phyloP scores from a whole-genome alignment of 1,284 basidiomycete genomes.

The Ganoderma lingzhi region DNA sequence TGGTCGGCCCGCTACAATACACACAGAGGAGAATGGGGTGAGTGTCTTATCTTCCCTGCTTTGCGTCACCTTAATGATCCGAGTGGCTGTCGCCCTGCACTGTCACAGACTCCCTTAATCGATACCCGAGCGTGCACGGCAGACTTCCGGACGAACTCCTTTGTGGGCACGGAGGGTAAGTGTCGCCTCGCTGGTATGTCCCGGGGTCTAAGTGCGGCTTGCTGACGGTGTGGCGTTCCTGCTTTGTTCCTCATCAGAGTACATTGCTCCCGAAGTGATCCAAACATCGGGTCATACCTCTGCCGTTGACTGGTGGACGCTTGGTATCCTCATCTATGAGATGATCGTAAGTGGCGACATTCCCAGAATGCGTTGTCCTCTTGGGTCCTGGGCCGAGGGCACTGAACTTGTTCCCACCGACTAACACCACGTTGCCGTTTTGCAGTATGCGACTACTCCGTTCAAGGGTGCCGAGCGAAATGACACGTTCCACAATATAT shows the following conservation, averaged over 20 bases:
- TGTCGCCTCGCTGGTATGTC: slow-evolving; percentile 25
- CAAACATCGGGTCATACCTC: slow-evolving; percentile 97
- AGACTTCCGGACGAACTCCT: slow-evolving; percentile 98
- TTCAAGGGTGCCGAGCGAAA: slow-evolving; percentile 97
- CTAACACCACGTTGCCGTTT: slow-evolving; percentile 25
- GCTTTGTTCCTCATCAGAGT: slow-evolving; percentile 65
- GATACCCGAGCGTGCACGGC: slow-evolving; percentile 98
- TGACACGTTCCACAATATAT: slow-evolving; percentile 97
- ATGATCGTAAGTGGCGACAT: slow-evolving; percentile 88
- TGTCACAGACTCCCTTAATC: slow-evolving; percentile 80
- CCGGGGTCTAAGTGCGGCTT: slow-evolving; percentile 28
- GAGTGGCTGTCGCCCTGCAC: slow-evolving; percentile 25
- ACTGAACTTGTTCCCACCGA: slow-evolving; percentile 21
- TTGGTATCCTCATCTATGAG: slow-evolving; percentile 98
- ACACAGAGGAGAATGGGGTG: slow-evolving; percentile 91
- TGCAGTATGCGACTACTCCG: slow-evolving; percentile 94
- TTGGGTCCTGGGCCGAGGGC: slow-evolving; percentile 20
- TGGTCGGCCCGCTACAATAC: slow-evolving; percentile 90
- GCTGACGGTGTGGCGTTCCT: slow-evolving; percentile 30
- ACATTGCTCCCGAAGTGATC: slow-evolving; percentile 99
- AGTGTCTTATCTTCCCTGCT: slow-evolving; percentile 33
- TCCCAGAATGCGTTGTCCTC: background rate
- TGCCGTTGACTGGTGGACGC: slow-evolving; percentile 99
- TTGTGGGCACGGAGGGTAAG: slow-evolving; percentile 96
- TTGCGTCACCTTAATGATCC: slow-evolving; percentile 31